phyloP scores from a whole-genome alignment of 108 stramenopile species.

The Skeletonema marinoi region DNA sequence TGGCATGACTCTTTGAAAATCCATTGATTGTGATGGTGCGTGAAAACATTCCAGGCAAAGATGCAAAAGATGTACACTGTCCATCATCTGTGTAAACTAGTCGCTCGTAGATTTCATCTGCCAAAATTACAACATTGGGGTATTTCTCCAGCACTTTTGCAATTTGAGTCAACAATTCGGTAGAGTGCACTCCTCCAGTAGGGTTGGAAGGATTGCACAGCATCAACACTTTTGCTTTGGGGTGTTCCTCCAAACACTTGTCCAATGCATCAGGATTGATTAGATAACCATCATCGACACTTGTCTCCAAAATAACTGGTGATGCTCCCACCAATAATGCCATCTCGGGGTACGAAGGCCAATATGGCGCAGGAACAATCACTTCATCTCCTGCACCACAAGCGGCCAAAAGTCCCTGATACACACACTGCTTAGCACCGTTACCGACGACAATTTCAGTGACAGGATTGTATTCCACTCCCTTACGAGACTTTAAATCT shows the following conservation, averaged over 20 bases:
- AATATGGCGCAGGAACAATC: constrained; percentile 94
- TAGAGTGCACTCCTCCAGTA: constrained; percentile 85
- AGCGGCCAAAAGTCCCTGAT: constrained; percentile 88
- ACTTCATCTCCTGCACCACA: constrained; percentile 90
- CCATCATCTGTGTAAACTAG: constrained; percentile 79
- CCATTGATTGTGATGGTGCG: constrained; percentile 95
- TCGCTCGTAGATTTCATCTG: constrained; percentile 98
- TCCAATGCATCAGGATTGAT: constrained; percentile 75
- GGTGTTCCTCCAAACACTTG: constrained; percentile 58
- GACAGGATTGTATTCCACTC: constrained; percentile 70
- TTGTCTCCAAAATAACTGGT: constrained; percentile 88
- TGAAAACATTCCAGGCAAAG: constrained; percentile 76
- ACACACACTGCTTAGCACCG: constrained; percentile 96
- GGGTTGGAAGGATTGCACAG: constrained; percentile 98
- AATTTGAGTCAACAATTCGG: constrained; percentile 61
- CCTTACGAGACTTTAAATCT: constrained; percentile 87
- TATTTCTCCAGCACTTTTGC: constrained; percentile 73
- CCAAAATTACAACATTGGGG: constrained; percentile 78
- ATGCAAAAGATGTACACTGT: constrained; percentile 84
- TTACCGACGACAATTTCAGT: constrained; percentile 94
- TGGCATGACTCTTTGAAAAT: constrained; percentile 95
- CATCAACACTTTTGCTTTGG: constrained; percentile 85
- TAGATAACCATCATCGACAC: constrained; percentile 80
- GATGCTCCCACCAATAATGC: constrained; percentile 84
- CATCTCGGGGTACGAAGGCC: constrained; percentile 98